phyloP scores from a whole-genome alignment of 768 basidiomycete species.

The Phylloporus scabripes region DNA sequence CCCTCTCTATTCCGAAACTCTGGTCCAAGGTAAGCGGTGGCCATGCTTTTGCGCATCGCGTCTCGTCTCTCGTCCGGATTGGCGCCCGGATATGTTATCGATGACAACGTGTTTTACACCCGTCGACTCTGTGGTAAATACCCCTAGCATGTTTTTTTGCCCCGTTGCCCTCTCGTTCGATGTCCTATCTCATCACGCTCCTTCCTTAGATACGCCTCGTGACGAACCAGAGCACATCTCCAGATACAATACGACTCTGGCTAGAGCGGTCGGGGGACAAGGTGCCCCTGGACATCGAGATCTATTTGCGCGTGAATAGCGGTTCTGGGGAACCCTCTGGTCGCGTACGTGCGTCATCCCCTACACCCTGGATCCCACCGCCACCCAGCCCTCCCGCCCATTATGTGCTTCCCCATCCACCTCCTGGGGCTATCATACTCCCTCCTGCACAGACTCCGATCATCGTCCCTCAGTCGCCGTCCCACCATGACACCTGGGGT shows the following conservation, averaged over 20 bases:
- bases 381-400: conserved; percentile 30
- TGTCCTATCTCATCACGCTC: not conserved
- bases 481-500: conserved; percentile 37
- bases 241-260: conserved; percentile 80
- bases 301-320: conserved; percentile 55
- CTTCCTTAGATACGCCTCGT: conserved; percentile 60
- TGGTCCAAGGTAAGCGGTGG: conserved; percentile 67
- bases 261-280: conserved; percentile 69
- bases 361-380: conserved; percentile 30
- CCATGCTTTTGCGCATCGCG: not conserved
- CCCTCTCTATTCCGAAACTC: conserved; percentile 58
- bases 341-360: conserved; percentile 26
- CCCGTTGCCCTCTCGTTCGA: not conserved
- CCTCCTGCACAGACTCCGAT: conserved; percentile 40
- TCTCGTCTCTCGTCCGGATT: conserved; percentile 3
- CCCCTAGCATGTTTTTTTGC: not conserved
- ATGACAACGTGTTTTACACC: conserved; percentile 10
- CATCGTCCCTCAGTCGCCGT: conserved; percentile 42
- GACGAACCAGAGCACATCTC: conserved; percentile 62
- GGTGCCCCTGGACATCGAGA: conserved; percentile 75
- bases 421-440: conserved; percentile 27
- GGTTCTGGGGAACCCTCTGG: conserved; percentile 19
- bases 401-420: conserved; percentile 34
- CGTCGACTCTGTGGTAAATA: conserved; percentile 3
- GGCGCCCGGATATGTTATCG: conserved; percentile 17